phyloP scores from a whole-genome alignment of 2,329 filamentous ascomycete species.

The Diaporthe capsici region DNA sequence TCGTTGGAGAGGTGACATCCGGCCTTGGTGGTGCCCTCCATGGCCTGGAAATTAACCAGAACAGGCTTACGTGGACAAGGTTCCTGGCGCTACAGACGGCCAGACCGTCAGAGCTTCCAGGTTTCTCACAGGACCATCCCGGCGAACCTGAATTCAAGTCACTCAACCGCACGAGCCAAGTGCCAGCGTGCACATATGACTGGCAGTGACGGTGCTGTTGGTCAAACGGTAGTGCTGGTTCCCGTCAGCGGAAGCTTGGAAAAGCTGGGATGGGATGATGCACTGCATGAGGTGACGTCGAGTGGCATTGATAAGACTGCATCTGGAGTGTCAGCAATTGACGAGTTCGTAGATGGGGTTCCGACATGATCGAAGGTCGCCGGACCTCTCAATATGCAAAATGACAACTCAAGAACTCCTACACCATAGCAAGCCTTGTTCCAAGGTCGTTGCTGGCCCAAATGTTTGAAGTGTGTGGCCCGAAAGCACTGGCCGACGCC shows the following conservation, averaged over 20 bases:
- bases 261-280: conserved; percentile 16
- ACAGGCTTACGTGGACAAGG: conserved; percentile 28
- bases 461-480: neutral
- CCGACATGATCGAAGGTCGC: neutral
- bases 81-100: conserved; percentile 19
- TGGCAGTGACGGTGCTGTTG: conserved; percentile 16
- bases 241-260: conserved; percentile 26
- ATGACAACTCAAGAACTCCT: neutral
- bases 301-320: conserved; percentile 9
- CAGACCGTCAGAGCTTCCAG: conserved; percentile 12
- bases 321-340: conserved; percentile 10
- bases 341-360: neutral
- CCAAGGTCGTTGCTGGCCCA: neutral
- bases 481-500: neutral
- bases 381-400: neutral
- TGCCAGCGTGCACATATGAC: conserved; percentile 12
- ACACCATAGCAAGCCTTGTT: neutral
- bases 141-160: conserved; percentile 6
- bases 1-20: conserved; percentile 22
- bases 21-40: conserved; percentile 23
- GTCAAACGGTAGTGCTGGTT: conserved; percentile 26
- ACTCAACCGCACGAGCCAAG: neutral
- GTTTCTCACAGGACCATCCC: conserved; percentile 20
- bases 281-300: conserved; percentile 24
- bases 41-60: conserved; percentile 3